Evolutionary conservation across 2,329 filamentous ascomycete species (phyloP).

Genomic region (Talaromyces sp.): DNA sequence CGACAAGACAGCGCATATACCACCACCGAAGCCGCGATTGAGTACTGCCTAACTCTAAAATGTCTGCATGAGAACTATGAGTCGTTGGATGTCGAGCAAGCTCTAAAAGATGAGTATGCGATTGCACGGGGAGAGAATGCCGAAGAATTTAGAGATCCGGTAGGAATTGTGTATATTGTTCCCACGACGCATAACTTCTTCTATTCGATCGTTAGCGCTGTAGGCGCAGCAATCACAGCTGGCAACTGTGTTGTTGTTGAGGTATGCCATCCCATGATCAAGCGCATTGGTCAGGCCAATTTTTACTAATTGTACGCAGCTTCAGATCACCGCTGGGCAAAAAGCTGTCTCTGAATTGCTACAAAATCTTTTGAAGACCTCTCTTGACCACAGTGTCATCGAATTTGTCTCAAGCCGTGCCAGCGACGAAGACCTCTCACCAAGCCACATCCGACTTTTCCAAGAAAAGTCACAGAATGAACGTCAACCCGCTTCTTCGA

Average conservation of each 20-base stretch:
- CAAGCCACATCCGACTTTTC: slow-evolving; percentile 9
- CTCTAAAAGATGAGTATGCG: slow-evolving; percentile 9
- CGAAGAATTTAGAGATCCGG: background rate
- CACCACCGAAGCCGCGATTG: slow-evolving; percentile 3
- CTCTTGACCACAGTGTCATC: slow-evolving; percentile 26
- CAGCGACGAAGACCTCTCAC: slow-evolving; percentile 39
- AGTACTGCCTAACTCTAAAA: slow-evolving; percentile 10
- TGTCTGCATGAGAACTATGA: slow-evolving; percentile 8
- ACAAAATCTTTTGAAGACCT: slow-evolving; percentile 16
- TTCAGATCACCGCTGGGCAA: background rate
- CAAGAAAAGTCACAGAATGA: slow-evolving; percentile 4
- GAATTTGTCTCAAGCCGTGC: slow-evolving; percentile 37
- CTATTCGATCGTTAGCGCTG: slow-evolving; percentile 44
- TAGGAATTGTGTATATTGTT: slow-evolving; percentile 45
- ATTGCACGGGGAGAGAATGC: slow-evolving; percentile 6
- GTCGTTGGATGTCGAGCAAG: slow-evolving; percentile 6
- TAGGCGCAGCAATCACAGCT: slow-evolving; percentile 49
- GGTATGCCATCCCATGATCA: slow-evolving; percentile 13
- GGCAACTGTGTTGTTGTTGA: slow-evolving; percentile 53
- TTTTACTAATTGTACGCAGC: background rate
- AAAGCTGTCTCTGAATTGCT: slow-evolving; percentile 10
- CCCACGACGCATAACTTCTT: slow-evolving; percentile 49
- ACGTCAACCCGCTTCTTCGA: background rate
- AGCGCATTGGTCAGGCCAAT: background rate
- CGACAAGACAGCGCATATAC: background rate